Base-by-base conservation (phyloP, 2,329 filamentous ascomycete species). In the Ophiostoma sp. region DNA sequence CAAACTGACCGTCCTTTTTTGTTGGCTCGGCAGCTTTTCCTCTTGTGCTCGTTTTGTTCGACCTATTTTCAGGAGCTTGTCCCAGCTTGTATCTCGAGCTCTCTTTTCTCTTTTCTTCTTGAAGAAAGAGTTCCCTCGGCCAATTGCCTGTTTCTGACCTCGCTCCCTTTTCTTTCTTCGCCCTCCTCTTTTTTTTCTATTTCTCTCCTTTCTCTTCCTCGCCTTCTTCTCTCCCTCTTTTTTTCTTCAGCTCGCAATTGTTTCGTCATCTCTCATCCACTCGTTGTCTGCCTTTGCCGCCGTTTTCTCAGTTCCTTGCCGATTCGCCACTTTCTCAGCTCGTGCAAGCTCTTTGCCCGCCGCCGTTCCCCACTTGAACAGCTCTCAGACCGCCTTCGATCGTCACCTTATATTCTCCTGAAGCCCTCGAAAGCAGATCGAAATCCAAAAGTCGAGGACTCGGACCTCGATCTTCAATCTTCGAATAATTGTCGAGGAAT, bases 261-360 rank as follows among this genome's bases (percentile, higher is more conserved):
- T 31, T 31, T 48, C 25, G 64, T 68, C 42, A 50, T n/a, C 15
- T 50, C 25, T 31, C 48, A 22, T 33, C 48, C n/a, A 36, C 48
- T 70, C 68, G 28, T 70, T 50, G 28, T 57, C 12, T n/a, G 31
- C 48, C 33, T 25, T 36, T 70, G n/a, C 48, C 48, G 50, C 68
- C 31, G n/a, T 19, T 15, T 45, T 28, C 8, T 57, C 33, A 36
- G 45, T 22, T 66, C 61, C 48, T 6, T 52, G 70, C 12, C 33
- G 36, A 52, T 50, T 71, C 57, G 61, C 36, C 61, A 66, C 61
- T 66, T 42, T 66, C n/a, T n/a, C 61, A 66, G 61, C 61, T 64
- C 36, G 61, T 42, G 61, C 61, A 64, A 64, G 36, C n/a, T 28
- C 61, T 66, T 66, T 12, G n/a, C 19, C 61, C n/a, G 36, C 61